Percentiles rank a stretch among this genome's conserved stretches.
Evolutionary conservation across 2,329 filamentous ascomycete species (phyloP).

Genomic region (Penicillium sp.): DNA sequence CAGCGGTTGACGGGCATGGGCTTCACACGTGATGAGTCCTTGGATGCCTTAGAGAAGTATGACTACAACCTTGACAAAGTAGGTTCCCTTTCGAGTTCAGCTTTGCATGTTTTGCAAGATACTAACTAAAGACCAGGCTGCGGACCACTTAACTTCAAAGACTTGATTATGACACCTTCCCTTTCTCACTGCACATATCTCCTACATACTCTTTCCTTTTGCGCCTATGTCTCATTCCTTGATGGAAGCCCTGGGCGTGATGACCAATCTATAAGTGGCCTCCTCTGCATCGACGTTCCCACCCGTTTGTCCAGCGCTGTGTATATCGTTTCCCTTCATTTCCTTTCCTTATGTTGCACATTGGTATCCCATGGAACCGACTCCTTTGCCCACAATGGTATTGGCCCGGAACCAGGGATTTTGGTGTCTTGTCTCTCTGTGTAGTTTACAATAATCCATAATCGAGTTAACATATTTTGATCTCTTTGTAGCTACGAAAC

Average conservation of each 20-base stretch:
- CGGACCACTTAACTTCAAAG: slow-evolving; percentile 37
- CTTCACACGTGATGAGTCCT: slow-evolving; percentile 63
- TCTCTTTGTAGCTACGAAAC: not conserved
- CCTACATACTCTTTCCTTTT: slow-evolving; percentile 15
- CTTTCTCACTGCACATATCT: slow-evolving; percentile 19
- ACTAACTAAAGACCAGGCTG: slow-evolving; percentile 25
- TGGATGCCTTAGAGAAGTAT: slow-evolving; percentile 79
- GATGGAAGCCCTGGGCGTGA: slow-evolving; percentile 10
- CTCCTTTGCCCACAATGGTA: not conserved
- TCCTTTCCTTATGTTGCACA: not conserved
- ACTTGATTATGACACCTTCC: slow-evolving; percentile 20
- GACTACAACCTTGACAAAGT: slow-evolving; percentile 96
- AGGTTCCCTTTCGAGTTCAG: slow-evolving; percentile 31
- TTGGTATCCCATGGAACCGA: not conserved
- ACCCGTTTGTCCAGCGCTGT: slow-evolving; percentile 6
- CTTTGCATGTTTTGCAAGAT: not conserved
- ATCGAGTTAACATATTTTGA: slow-evolving; percentile 2
- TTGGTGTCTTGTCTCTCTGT: slow-evolving; percentile 3
- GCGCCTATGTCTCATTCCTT: slow-evolving; percentile 14
- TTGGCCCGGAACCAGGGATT: not conserved
- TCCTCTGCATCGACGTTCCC: slow-evolving; percentile 5
- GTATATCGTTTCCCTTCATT: slow-evolving; percentile 4
- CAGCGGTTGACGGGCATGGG: slow-evolving; percentile 87
- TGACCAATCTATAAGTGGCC: not conserved
- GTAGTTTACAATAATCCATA: slow-evolving; percentile 17